Evolutionary conservation across 768 basidiomycete species (phyloP), one percentile per base, ranked within the genome.

Genomic region (Lactarius deliciosus): DNA sequence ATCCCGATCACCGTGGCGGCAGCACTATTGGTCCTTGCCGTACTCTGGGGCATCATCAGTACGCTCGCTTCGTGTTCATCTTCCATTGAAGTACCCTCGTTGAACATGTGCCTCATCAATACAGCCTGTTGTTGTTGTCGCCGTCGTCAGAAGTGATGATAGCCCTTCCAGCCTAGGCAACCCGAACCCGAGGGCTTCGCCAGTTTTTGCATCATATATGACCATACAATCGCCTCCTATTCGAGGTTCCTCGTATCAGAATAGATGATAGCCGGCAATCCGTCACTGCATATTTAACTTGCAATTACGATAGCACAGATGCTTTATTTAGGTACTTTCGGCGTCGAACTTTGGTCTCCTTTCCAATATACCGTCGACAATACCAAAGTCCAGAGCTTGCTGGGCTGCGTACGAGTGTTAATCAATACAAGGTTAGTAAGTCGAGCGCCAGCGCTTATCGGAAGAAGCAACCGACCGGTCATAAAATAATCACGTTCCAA

Each of bases 401-500:
- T 89, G 86, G 5, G 95, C 92, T 87, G 76, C 70, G 67, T 69
- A 69, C 56, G 68, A 59, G 58, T 61, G 64, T 71, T 36, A 71
- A 4, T 32, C 6, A 32, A 73, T 72, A 55, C 38, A n/a, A 66
- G 60, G 68, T 45, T 63, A 63, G 70, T 32, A 71, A 60, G 71
- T 69, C 32, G 53, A 4, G 50, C 45, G 56, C 45, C 61, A 61
- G 65, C 57, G 56, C 56, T 68, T 75, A 13, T 53, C 76, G 64
- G 58, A 63, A 60, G 47, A 41, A 68, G 41, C 8, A 25, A 64
- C 76, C 69, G 69, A 88, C 90, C 89, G 66, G 94, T 96, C 92
- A 98, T 90, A 77, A 94, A 98, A 77, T 96, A 96, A 77, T 98
- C 95, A 68, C 95, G 84, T 79, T 98, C 95, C 70, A 98, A 79